These are phyloP conservation scores for Suhomyces taliae DNA, from an alignment of 1,139 yeast genomes.

Conservation along the genomic window DNA sequence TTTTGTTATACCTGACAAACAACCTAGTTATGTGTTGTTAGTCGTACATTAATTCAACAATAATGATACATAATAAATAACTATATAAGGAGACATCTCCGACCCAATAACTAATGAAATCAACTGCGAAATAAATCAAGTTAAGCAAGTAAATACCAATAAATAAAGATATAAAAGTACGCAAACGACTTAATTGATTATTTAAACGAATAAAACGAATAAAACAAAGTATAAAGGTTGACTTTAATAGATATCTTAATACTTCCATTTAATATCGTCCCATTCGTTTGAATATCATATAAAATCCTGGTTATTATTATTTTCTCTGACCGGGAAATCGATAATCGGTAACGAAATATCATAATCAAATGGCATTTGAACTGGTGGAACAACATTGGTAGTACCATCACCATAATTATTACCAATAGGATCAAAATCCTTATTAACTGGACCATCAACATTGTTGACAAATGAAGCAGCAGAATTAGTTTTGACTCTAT, in stretches of 20 bases:
- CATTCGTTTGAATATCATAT: background rate
- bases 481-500: constrained; percentile 4
- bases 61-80: constrained; percentile 7
- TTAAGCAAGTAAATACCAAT: constrained; percentile 3
- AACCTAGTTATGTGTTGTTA: too few species aligned
- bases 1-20: background rate
- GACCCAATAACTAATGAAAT: constrained; percentile 3
- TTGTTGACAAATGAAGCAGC: constrained; percentile 11
- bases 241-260: too few species aligned
- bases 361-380: constrained; percentile 14
- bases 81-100: constrained; percentile 1
- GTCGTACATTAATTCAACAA: background rate
- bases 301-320: constrained; percentile 4
- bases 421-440: constrained; percentile 1
- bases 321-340: constrained; percentile 10
- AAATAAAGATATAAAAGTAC: background rate
- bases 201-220: too few species aligned
- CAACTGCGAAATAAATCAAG: background rate
- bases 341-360: constrained; percentile 15
- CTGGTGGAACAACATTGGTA: constrained; percentile 15
- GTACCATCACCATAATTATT: background rate
- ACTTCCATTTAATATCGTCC: too few species aligned
- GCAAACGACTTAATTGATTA: background rate
- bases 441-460: background rate
- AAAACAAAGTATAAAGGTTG: too few species aligned